These are phyloP conservation scores for Sophora flavescens DNA, from an alignment of 306 rosid species.

Conservation along the genomic window DNA sequence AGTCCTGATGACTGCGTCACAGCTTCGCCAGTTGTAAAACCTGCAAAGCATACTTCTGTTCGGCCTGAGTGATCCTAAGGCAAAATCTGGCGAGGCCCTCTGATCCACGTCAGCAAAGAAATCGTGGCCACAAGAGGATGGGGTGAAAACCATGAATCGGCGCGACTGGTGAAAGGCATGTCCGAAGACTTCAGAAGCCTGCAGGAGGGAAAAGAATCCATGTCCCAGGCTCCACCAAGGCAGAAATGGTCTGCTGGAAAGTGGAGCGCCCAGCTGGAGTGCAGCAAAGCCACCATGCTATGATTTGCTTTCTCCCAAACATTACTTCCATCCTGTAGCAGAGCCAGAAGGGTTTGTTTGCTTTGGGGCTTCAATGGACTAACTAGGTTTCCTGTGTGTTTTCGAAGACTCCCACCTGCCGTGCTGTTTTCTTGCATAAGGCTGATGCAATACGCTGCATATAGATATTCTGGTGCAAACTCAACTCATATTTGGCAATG, in stretches of 20 bases:
- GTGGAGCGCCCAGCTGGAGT: conserved; percentile 56
- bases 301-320: conserved; percentile 91
- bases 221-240: conserved; percentile 42
- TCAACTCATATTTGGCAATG: conserved; percentile 75
- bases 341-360: conserved; percentile 98
- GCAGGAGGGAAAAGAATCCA: conserved; percentile 51
- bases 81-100: conserved; percentile 81
- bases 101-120: conserved; percentile 94
- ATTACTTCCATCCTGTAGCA: conserved; percentile 79
- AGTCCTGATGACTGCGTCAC: conserved; percentile 55
- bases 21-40: conserved; percentile 57
- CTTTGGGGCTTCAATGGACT: conserved; percentile 93
- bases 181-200: conserved; percentile 64
- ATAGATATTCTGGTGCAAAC: conserved; percentile 65
- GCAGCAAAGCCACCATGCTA: conserved; percentile 79
- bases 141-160: conserved; percentile 55
- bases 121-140: conserved; percentile 75
- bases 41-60: conserved; percentile 65
- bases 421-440: conserved; percentile 84
- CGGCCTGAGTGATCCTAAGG: conserved; percentile 79
- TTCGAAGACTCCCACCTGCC: conserved; percentile 88
- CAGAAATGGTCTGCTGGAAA: conserved; percentile 55
- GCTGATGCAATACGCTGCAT: conserved; percentile 85
- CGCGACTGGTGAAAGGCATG: too few relatives aligned
- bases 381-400: conserved; percentile 84